A percentile compares a stretch with the other conserved stretches of the same genome.
phyloP scores from a whole-genome alignment of 2,329 filamentous ascomycete genomes.

The Pseudocercospora vitis region DNA sequence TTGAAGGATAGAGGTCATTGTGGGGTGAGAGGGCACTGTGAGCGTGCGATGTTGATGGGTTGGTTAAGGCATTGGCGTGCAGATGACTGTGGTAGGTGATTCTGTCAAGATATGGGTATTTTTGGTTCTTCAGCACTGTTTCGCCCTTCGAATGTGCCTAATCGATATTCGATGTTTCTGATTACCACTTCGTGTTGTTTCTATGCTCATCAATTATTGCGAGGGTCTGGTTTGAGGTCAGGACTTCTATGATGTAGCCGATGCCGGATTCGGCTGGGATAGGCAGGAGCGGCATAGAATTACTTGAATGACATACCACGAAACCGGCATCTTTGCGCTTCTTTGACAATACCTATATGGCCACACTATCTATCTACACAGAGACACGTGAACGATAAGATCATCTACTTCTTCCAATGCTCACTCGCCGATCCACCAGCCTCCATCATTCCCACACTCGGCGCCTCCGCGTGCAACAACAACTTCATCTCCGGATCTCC shows the following conservation, averaged over 20 bases:
- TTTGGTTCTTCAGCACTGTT: too few relatives aligned
- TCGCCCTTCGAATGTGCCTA: too few relatives aligned
- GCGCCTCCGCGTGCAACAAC: slow-evolving; percentile 21
- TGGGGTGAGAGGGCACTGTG: neutral
- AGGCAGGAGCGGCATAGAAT: too few relatives aligned
- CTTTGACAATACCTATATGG: too few relatives aligned
- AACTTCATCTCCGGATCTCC: slow-evolving; percentile 35
- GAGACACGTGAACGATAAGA: neutral
- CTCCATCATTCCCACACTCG: slow-evolving; percentile 20
- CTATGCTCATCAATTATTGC: too few relatives aligned
- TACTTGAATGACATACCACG: too few relatives aligned
- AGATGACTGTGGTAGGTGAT: too few relatives aligned
- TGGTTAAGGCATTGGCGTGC: slow-evolving; percentile 4
- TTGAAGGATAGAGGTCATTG: slow-evolving; percentile 20
- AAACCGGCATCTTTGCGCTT: too few relatives aligned
- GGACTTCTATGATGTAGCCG: neutral
- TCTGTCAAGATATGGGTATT: too few relatives aligned
- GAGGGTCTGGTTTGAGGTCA: too few relatives aligned
- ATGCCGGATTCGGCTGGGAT: neutral
- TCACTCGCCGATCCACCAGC: slow-evolving; percentile 20
- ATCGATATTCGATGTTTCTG: too few relatives aligned
- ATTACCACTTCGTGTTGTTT: too few relatives aligned
- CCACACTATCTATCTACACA: neutral
- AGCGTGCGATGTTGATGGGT: neutral
- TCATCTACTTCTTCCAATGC: slow-evolving; percentile 28